These are phyloP conservation scores for Candida quercuum DNA, from an alignment of 805 yeast genomes.

Conservation along the genomic window DNA sequence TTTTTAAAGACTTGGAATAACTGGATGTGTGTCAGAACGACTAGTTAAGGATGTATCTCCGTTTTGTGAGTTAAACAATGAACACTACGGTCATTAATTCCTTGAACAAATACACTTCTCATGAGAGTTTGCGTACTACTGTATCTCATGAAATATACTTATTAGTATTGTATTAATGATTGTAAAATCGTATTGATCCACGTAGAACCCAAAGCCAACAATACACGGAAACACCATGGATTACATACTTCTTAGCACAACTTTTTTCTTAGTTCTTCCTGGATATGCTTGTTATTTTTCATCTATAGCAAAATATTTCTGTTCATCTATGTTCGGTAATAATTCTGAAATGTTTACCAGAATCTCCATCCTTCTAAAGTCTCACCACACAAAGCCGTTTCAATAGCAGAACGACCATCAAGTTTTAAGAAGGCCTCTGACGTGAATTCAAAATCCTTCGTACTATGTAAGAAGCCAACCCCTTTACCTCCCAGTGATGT, in stretches of 20 bases:
- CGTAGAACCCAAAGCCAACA: no score
- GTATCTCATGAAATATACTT: no score
- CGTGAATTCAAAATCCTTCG: slow-evolving; percentile 13
- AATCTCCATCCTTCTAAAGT: slow-evolving; percentile 46
- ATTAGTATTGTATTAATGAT: no score
- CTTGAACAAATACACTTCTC: neutral
- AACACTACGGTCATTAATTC: slow-evolving; percentile 1
- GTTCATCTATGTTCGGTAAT: no score
- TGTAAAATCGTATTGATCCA: no score
- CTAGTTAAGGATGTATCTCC: slow-evolving; percentile 1
- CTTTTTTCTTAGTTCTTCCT: no score
- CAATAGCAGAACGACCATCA: slow-evolving; percentile 41
- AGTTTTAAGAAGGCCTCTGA: slow-evolving; percentile 34
- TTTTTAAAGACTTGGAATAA: neutral
- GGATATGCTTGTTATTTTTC: no score
- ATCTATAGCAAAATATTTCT: no score
- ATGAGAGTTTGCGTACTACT: no score
- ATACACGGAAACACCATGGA: no score
- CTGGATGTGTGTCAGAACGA: neutral
- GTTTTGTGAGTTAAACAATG: slow-evolving; percentile 2
- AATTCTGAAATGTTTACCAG: no score
- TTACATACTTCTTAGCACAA: no score
- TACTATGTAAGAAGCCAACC: slow-evolving; percentile 46
- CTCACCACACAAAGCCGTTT: slow-evolving; percentile 39
- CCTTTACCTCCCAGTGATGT: slow-evolving; percentile 90